Percentiles rank a stretch among this genome's conserved stretches.
Conservation (phyloP, 2,329 filamentous ascomycete genomes). For the Talaromyces sp. region DNA sequence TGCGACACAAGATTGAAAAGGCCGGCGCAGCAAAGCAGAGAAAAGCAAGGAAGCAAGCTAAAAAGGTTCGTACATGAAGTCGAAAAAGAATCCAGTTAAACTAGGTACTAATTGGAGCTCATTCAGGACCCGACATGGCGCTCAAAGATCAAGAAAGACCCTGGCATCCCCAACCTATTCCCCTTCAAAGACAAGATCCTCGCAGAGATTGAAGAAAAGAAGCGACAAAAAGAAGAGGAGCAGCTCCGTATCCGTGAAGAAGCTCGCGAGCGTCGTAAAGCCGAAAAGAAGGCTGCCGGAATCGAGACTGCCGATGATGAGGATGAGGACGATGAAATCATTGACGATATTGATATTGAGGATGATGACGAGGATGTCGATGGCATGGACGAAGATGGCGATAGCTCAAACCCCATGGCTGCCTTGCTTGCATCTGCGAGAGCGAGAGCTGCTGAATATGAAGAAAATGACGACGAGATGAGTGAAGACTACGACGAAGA, state of each 20-base stretch:
- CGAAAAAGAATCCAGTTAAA: too few species aligned
- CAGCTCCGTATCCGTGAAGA: constrained; percentile 66
- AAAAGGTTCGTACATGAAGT: constrained; percentile 57
- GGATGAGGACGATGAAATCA: constrained; percentile 4
- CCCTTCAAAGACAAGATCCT: constrained; percentile 96
- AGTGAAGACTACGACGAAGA: constrained; percentile 58
- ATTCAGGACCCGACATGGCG: constrained; percentile 86
- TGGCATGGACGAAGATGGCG: constrained; percentile 54
- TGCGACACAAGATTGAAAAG: constrained; percentile 96
- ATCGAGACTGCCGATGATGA: constrained; percentile 28
- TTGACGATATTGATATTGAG: constrained; percentile 9
- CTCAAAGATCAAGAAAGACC: constrained; percentile 93
- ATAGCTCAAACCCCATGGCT: constrained; percentile 53
- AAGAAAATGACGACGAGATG: constrained; percentile 40
- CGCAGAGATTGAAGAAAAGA: constrained; percentile 88
- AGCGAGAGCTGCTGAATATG: constrained; percentile 43
- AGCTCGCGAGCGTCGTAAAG: constrained; percentile 47
- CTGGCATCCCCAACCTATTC: constrained; percentile 94
- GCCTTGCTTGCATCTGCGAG: constrained; percentile 46
- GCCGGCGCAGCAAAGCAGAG: constrained; percentile 83
- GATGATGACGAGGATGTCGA: constrained; percentile 46
- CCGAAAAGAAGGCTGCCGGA: constrained; percentile 35
- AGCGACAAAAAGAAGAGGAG: constrained; percentile 76
- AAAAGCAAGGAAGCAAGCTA: constrained; percentile 82
- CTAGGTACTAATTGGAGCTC: neutral